These are phyloP conservation scores for Haemoproteus tartakovskyi DNA, from an alignment of 169 alveolate species.

Conservation along the genomic window DNA sequence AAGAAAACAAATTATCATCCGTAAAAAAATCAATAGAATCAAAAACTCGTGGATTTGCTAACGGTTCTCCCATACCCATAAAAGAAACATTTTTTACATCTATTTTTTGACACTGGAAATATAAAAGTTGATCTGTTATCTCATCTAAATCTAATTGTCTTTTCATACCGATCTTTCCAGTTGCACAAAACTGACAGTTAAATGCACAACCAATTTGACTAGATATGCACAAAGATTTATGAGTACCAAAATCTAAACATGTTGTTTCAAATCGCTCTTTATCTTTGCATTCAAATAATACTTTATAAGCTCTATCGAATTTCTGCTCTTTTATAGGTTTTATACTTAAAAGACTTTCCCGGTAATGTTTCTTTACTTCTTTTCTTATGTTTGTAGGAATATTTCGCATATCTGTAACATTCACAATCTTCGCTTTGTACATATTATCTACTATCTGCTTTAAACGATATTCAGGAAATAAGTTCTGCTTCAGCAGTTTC, in stretches of 20 bases:
- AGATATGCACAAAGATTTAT: constrained; percentile 83
- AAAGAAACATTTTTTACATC: constrained; percentile 81
- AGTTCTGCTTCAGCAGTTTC: constrained; percentile 17
- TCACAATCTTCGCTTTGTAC: constrained; percentile 68
- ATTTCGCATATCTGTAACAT: constrained; percentile 71
- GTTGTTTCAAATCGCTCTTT: constrained; percentile 83
- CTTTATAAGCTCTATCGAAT: constrained; percentile 79
- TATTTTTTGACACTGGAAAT: constrained; percentile 77
- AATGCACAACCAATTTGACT: constrained; percentile 85
- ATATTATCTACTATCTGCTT: constrained; percentile 72
- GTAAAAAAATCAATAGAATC: constrained; percentile 78
- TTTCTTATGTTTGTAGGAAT: constrained; percentile 72
- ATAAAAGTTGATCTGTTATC: constrained; percentile 82
- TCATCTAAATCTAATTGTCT: constrained; percentile 85
- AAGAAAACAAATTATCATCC: constrained; percentile 69
- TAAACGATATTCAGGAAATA: constrained; percentile 67
- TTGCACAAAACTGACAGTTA: constrained; percentile 85
- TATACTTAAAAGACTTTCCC: constrained; percentile 68
- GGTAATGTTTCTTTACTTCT: constrained; percentile 65
- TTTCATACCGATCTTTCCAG: constrained; percentile 84
- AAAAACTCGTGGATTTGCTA: constrained; percentile 86
- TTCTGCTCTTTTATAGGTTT: constrained; percentile 68
- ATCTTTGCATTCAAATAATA: constrained; percentile 79
- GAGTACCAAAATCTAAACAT: constrained; percentile 78
- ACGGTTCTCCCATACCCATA: constrained; percentile 90